Conservation (phyloP, 495 filamentous ascomycete genomes). For the Neurospora sp. region DNA sequence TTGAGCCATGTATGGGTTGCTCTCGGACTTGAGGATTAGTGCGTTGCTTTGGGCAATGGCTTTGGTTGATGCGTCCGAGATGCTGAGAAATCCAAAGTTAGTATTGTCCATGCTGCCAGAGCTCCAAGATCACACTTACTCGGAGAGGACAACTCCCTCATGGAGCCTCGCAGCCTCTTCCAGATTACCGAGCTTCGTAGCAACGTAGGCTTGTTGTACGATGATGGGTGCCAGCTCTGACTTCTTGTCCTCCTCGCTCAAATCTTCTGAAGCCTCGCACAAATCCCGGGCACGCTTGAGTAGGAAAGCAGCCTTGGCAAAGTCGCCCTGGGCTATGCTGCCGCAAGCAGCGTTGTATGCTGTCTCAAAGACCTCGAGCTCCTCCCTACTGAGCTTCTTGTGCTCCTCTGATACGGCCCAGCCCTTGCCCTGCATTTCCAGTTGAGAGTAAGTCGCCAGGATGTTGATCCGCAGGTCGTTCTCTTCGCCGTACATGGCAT, state of each 20-base stretch:
- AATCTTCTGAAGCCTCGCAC: constrained; percentile 73
- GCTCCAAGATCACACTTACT: constrained; percentile 19
- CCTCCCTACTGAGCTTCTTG: constrained; percentile 54
- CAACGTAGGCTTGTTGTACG: constrained; percentile 77
- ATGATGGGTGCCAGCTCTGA: constrained; percentile 76
- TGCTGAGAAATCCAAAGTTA: constrained; percentile 38
- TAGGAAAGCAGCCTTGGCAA: constrained; percentile 63
- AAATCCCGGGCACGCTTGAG: constrained; percentile 80
- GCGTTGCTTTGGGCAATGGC: constrained; percentile 73
- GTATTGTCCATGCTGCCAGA: not conserved
- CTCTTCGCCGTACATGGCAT: constrained; percentile 51
- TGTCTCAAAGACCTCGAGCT: constrained; percentile 86
- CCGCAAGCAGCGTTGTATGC: constrained; percentile 87
- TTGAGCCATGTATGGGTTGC: constrained; percentile 73
- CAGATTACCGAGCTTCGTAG: constrained; percentile 58
- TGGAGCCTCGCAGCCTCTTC: constrained; percentile 62
- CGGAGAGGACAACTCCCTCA: constrained; percentile 42
- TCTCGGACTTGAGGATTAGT: constrained; percentile 45
- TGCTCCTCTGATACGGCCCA: constrained; percentile 28
- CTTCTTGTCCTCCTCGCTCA: constrained; percentile 72
- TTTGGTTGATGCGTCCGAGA: constrained; percentile 67
- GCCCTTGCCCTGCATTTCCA: constrained; percentile 64
- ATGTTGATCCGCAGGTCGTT: constrained; percentile 83
- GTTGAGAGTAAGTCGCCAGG: constrained; percentile 69
- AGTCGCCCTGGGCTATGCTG: constrained; percentile 70